Percentiles rank a stretch among this genome's conserved stretches.
phyloP scores from a whole-genome alignment of 2,329 filamentous ascomycete species.

The Calonectria ilicicola region DNA sequence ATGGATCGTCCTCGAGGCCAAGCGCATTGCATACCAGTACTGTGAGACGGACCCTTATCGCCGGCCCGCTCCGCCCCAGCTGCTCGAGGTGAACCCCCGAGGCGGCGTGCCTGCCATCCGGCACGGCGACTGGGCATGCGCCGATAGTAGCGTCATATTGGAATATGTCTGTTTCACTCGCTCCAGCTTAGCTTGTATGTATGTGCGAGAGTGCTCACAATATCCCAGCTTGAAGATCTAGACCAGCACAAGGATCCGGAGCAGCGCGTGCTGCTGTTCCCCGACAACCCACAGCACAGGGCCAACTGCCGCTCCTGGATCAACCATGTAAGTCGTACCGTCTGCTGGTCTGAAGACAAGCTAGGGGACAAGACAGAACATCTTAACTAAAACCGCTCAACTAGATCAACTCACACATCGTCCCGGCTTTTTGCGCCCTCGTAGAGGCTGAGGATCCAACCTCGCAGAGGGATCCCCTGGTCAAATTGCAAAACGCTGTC shows the following conservation, averaged over 20 bases:
- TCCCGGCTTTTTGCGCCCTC: constrained; percentile 81
- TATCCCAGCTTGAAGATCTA: constrained; percentile 75
- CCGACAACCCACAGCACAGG: constrained; percentile 72
- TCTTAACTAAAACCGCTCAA: neutral
- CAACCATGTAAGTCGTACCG: constrained; percentile 73
- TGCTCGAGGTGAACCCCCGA: constrained; percentile 81
- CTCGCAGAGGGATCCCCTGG: constrained; percentile 69
- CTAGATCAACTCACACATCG: constrained; percentile 80
- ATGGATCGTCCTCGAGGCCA: constrained; percentile 89
- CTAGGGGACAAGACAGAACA: neutral
- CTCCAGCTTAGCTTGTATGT: too few species aligned
- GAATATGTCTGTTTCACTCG: constrained; percentile 76
- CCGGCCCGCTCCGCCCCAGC: constrained; percentile 65
- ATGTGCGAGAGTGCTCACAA: constrained; percentile 2
- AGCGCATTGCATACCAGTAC: constrained; percentile 84
- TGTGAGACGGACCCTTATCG: constrained; percentile 86
- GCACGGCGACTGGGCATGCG: constrained; percentile 84
- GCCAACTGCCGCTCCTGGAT: constrained; percentile 85
- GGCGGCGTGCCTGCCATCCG: constrained; percentile 82
- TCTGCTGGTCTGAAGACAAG: neutral
- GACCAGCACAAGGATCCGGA: constrained; percentile 76
- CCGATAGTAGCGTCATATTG: constrained; percentile 84
- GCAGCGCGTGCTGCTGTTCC: constrained; percentile 70
- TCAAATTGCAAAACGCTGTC: constrained; percentile 75
- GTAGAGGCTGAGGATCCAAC: constrained; percentile 72